phyloP scores from a whole-genome alignment of 495 filamentous ascomycete species.

The Neurospora sp. region DNA sequence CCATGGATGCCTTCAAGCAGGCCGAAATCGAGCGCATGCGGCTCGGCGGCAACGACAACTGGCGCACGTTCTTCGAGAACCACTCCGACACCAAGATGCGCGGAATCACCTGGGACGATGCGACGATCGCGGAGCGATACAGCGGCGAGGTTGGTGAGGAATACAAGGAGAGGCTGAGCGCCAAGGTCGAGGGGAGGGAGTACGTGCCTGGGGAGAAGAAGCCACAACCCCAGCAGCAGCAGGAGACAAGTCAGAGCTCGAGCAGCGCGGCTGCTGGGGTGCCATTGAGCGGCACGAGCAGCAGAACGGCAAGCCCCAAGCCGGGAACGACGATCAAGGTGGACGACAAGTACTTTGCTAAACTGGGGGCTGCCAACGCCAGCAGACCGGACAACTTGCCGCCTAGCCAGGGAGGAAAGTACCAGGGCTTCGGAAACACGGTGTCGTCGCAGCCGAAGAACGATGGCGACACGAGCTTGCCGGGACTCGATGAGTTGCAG shows the following conservation, averaged over 20 bases:
- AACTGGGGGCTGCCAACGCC: slow-evolving; percentile 71
- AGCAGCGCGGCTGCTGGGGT: slow-evolving; percentile 30
- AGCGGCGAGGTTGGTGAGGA: slow-evolving; percentile 83
- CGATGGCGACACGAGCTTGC: slow-evolving; percentile 36
- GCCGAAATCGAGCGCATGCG: slow-evolving; percentile 81
- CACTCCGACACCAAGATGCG: slow-evolving; percentile 54
- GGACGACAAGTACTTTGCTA: slow-evolving; percentile 84
- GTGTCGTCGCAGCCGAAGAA: slow-evolving; percentile 35
- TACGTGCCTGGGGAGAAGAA: slow-evolving; percentile 58
- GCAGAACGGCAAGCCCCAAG: slow-evolving; percentile 55
- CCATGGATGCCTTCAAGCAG: slow-evolving; percentile 95
- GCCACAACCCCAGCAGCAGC: slow-evolving; percentile 5
- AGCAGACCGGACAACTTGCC: slow-evolving; percentile 60
- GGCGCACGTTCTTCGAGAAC: slow-evolving; percentile 71
- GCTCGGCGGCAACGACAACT: slow-evolving; percentile 74
- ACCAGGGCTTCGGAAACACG: slow-evolving; percentile 76
- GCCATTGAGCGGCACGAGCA: slow-evolving; percentile 48
- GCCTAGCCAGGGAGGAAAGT: slow-evolving; percentile 88
- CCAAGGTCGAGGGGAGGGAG: slow-evolving; percentile 74
- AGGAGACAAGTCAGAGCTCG: slow-evolving; percentile 13
- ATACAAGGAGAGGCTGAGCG: slow-evolving; percentile 82
- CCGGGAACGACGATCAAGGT: slow-evolving; percentile 40
- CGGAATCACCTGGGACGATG: slow-evolving; percentile 60
- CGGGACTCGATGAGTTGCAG: slow-evolving; percentile 72
- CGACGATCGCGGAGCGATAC: slow-evolving; percentile 75